These are phyloP conservation scores for Patellifolia procumbens DNA, from an alignment of 179 eudicot genomes.

Conservation along the genomic window DNA sequence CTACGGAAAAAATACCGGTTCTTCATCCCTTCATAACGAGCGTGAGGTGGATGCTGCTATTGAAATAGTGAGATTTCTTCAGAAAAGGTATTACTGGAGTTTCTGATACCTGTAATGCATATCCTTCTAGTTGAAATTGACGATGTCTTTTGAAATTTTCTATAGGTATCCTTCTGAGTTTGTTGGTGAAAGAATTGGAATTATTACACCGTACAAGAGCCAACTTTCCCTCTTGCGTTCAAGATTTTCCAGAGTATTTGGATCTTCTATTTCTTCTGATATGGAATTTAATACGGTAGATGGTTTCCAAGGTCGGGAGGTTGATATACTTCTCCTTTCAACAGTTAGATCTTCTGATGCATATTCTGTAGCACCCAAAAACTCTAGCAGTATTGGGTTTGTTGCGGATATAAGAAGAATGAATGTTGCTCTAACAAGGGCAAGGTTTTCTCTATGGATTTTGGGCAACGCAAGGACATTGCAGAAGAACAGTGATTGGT, in stretches of 20 bases:
- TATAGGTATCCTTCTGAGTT: conserved; percentile 82
- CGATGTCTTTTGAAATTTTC: conserved; percentile 13
- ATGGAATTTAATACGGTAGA: conserved; percentile 97
- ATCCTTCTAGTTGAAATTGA: conserved; percentile 11
- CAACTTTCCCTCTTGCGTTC: conserved; percentile 88
- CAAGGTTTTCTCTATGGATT: conserved; percentile 89
- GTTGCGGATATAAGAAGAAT: conserved; percentile 98
- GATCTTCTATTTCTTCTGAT: conserved; percentile 77
- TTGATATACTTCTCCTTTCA: conserved; percentile 85
- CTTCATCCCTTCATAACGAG: conserved; percentile 83
- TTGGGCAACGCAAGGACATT: conserved; percentile 88
- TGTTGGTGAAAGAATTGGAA: conserved; percentile 83
- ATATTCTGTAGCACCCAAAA: conserved; percentile 39
- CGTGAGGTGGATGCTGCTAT: conserved; percentile 96
- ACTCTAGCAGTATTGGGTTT: conserved; percentile 73
- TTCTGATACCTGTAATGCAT: conserved; percentile 1
- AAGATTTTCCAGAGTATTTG: conserved; percentile 79
- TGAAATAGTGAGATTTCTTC: conserved; percentile 67
- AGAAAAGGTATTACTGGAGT: conserved; percentile 54
- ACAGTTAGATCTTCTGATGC: conserved; percentile 81
- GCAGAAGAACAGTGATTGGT: conserved; percentile 78
- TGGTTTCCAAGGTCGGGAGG: conserved; percentile 99
- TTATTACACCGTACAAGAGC: conserved; percentile 90
- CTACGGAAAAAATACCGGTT: conserved; percentile 70
- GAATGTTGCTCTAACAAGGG: conserved; percentile 99